Percentiles rank a stretch among this genome's conserved stretches.
phyloP scores from a whole-genome alignment of 140 eudicot species.

The Ambrosia hybrid region DNA sequence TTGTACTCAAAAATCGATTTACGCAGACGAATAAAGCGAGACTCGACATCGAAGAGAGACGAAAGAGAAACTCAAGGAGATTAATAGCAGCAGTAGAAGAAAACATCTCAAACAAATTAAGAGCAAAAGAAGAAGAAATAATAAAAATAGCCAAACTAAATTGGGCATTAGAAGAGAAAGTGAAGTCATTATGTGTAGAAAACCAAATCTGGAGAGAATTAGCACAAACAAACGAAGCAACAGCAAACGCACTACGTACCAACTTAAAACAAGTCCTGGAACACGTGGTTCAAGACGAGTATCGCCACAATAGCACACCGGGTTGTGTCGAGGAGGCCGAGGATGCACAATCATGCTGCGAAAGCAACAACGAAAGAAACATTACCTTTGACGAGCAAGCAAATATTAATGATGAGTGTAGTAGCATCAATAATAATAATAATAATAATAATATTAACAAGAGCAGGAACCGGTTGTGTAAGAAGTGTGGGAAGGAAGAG shows the following conservation, averaged over 20 bases:
- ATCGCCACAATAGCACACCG: constrained; percentile 24
- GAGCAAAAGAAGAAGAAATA: constrained; percentile 68
- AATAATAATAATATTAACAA: constrained; percentile 3
- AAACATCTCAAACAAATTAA: constrained; percentile 46
- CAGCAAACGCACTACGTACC: constrained; percentile 65
- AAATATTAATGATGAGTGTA: constrained; percentile 18
- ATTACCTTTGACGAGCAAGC: too few relatives aligned
- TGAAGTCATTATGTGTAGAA: constrained; percentile 65
- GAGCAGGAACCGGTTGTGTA: constrained; percentile 47
- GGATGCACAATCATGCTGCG: constrained; percentile 87
- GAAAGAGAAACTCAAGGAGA: constrained; percentile 46
- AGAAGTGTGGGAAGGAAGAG: constrained; percentile 60
- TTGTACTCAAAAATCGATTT: neutral
- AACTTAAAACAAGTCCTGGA: constrained; percentile 72
- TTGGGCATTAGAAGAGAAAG: constrained; percentile 66
- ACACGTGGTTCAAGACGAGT: constrained; percentile 48
- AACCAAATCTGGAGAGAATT: constrained; percentile 85
- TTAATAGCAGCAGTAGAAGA: constrained; percentile 69
- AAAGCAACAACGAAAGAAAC: constrained; percentile 48
- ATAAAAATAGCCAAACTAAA: constrained; percentile 58
- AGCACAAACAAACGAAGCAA: constrained; percentile 88
- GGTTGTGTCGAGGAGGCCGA: constrained; percentile 35
- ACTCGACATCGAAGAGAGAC: constrained; percentile 58
- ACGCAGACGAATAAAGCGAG: constrained; percentile 67
- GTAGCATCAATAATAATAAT: neutral